Conservation (phyloP, 2,329 filamentous ascomycete genomes). For the Hypoxylon sp. region DNA sequence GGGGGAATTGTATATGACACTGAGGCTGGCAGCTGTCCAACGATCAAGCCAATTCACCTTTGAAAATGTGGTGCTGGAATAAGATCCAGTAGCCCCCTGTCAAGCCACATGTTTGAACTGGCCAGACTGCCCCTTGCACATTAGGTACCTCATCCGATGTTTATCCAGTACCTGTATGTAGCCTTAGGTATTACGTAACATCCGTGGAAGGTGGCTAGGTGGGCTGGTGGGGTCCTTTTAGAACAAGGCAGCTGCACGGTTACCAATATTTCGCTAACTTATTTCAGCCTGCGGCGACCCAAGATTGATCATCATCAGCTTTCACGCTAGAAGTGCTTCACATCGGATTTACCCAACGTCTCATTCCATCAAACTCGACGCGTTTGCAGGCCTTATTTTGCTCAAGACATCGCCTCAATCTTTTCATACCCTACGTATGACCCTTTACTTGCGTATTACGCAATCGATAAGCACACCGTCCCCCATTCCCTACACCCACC, state of each 20-base stretch:
- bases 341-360: slow-evolving; percentile 7
- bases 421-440: not conserved
- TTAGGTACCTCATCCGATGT: slow-evolving; percentile 12
- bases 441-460: not conserved
- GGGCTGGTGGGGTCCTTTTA: slow-evolving; percentile 20
- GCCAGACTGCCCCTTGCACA: not conserved
- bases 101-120: slow-evolving; percentile 43
- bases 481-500: slow-evolving; percentile 1
- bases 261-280: slow-evolving; percentile 5
- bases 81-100: slow-evolving; percentile 28
- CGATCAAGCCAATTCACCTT: slow-evolving; percentile 39
- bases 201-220: not conserved
- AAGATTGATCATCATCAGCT: slow-evolving; percentile 16
- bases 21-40: slow-evolving; percentile 36
- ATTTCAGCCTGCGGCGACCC: slow-evolving; percentile 21
- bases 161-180: slow-evolving; percentile 8
- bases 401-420: not conserved
- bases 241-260: slow-evolving; percentile 8
- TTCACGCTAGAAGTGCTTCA: slow-evolving; percentile 11
- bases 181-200: not conserved
- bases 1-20: slow-evolving; percentile 13
- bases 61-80: slow-evolving; percentile 41
- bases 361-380: slow-evolving; percentile 17
- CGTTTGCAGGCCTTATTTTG: slow-evolving; percentile 3
- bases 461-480: not conserved